Percentiles rank a stretch among this genome's conserved stretches.
Conservation (phyloP, 2,329 filamentous ascomycete species). For the Talaromyces sp. region DNA sequence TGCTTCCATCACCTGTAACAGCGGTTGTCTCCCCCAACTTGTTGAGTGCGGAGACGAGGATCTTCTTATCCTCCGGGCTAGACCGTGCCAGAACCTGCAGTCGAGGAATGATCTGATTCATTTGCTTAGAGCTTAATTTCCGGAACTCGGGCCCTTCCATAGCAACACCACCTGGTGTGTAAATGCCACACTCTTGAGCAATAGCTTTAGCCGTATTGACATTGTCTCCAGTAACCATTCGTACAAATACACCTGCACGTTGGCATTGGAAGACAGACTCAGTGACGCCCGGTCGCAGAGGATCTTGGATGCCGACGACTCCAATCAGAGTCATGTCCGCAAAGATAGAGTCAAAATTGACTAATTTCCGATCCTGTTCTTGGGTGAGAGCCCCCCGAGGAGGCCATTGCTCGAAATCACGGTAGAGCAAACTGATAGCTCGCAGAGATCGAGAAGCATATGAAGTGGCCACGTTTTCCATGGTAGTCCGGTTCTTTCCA, state of each 20-base stretch:
- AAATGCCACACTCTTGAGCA: conserved; percentile 72
- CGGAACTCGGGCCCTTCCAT: conserved; percentile 78
- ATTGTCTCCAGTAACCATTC: conserved; percentile 85
- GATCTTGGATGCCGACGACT: conserved; percentile 77
- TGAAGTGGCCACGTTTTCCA: conserved; percentile 66
- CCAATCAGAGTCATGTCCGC: conserved; percentile 63
- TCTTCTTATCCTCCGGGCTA: conserved; percentile 72
- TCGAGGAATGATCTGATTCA: conserved; percentile 63
- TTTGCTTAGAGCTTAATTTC: conserved; percentile 62
- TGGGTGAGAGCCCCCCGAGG: conserved; percentile 56
- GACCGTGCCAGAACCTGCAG: conserved; percentile 70
- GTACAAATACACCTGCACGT: conserved; percentile 70
- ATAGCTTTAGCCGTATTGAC: conserved; percentile 74
- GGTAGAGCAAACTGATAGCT: conserved; percentile 79
- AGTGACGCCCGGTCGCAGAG: conserved; percentile 68
- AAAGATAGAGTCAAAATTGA: conserved; percentile 65
- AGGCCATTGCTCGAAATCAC: conserved; percentile 81
- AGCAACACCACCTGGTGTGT: conserved; percentile 62
- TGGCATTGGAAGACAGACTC: conserved; percentile 71
- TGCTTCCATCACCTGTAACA: conserved; percentile 79
- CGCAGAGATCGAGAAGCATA: conserved; percentile 78
- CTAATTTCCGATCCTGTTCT: conserved; percentile 57
- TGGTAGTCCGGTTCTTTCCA: conserved; percentile 51
- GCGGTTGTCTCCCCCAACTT: conserved; percentile 72
- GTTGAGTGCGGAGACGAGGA: conserved; percentile 67